A percentile compares a stretch with the other conserved stretches of the same genome.
phyloP scores from a whole-genome alignment of 805 yeast genomes.

The Myxozyma melibiosi region DNA sequence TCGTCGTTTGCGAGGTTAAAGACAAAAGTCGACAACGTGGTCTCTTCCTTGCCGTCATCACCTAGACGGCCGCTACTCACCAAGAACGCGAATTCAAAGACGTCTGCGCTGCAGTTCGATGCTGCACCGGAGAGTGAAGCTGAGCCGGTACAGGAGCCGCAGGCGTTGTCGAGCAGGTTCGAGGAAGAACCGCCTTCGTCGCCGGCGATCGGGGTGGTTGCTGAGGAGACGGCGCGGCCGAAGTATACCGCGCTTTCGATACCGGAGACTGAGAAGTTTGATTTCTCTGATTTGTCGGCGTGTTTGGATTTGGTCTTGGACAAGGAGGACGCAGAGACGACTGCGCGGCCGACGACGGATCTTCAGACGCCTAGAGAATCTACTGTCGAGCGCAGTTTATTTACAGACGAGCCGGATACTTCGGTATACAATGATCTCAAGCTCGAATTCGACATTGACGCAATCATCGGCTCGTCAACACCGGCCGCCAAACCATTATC shows the following conservation, averaged over 20 bases:
- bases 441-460: background rate
- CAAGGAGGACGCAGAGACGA: background rate
- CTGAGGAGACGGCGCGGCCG: background rate
- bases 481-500: conserved; percentile 3
- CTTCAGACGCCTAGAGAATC: background rate
- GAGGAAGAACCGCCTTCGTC: no score
- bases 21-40: conserved; percentile 8
- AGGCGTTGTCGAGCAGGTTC: no score
- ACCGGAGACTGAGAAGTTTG: conserved; percentile 16
- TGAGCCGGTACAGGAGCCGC: background rate
- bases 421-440: no score
- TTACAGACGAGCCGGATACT: conserved; percentile 1
- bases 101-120: no score
- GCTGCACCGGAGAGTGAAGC: background rate
- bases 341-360: background rate
- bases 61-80: conserved; percentile 14
- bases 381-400: background rate
- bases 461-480: conserved; percentile 6
- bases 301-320: conserved; percentile 16
- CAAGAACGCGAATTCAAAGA: conserved; percentile 4
- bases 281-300: conserved; percentile 21
- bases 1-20: conserved; percentile 10
- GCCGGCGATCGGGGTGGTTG: no score
- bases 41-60: conserved; percentile 4
- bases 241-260: background rate